Conservation (phyloP, 2,329 filamentous ascomycete species). For the Alternaria brassicae region DNA sequence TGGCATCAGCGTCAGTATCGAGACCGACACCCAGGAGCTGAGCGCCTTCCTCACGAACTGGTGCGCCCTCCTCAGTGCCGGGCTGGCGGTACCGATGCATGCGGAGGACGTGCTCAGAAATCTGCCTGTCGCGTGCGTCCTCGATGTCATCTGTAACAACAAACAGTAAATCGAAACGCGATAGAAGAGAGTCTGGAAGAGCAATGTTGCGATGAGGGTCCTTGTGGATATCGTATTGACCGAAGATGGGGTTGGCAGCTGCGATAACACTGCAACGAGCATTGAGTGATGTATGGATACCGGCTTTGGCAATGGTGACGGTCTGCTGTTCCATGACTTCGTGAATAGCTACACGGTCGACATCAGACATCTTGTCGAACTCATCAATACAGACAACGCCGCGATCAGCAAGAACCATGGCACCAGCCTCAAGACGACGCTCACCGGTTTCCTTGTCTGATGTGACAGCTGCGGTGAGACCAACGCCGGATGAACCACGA, state of each 20-base stretch:
- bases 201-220: slow-evolving; percentile 99
- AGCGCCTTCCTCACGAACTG: slow-evolving; percentile 84
- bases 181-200: slow-evolving; percentile 91
- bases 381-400: slow-evolving; percentile 99
- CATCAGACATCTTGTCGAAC: slow-evolving; percentile 99
- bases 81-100: slow-evolving; percentile 97
- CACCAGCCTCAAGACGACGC: slow-evolving; percentile 90
- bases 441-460: slow-evolving; percentile 98
- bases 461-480: slow-evolving; percentile 95
- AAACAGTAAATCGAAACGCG: slow-evolving; percentile 97
- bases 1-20: slow-evolving; percentile 76
- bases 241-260: slow-evolving; percentile 96
- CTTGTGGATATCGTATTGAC: slow-evolving; percentile 98
- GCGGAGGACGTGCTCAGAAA: slow-evolving; percentile 94
- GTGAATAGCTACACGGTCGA: slow-evolving; percentile 97
- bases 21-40: slow-evolving; percentile 89
- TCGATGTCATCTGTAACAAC: slow-evolving; percentile 99
- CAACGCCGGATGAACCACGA: slow-evolving; percentile 94
- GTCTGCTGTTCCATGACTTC: slow-evolving; percentile 99
- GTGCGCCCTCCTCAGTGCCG: slow-evolving; percentile 91
- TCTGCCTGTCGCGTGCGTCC: slow-evolving; percentile 84
- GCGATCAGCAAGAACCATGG: slow-evolving; percentile 97
- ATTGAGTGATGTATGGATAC: slow-evolving; percentile 96
- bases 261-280: slow-evolving; percentile 96
- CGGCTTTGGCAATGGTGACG: slow-evolving; percentile 97